These are phyloP conservation scores for Coemansia brasiliensis DNA, from an alignment of 192 early-diverging fungal species.

Conservation along the genomic window DNA sequence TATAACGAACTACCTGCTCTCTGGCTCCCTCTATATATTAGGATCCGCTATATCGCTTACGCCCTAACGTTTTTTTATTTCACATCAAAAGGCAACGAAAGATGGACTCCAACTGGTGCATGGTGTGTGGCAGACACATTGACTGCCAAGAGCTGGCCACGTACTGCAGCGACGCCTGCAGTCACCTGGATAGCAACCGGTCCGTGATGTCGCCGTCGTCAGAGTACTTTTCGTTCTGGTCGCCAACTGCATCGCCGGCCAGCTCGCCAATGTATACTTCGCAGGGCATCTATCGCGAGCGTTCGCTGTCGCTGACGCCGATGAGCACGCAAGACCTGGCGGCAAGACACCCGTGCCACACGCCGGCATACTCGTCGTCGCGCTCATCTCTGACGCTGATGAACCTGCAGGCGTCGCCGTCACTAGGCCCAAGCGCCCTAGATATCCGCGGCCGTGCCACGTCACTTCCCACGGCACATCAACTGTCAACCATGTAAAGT, in stretches of 20 bases:
- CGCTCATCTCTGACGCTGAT: slow-evolving; percentile 25
- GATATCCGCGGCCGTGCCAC: slow-evolving; percentile 34
- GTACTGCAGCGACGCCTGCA: slow-evolving; percentile 50
- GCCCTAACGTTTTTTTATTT: background rate
- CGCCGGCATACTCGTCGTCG: slow-evolving; percentile 47
- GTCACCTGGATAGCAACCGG: slow-evolving; percentile 20
- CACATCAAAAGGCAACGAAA: no score
- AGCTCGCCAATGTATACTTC: slow-evolving; percentile 25
- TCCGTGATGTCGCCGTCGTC: slow-evolving; percentile 6
- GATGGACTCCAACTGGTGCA: slow-evolving; percentile 56
- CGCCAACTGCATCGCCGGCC: slow-evolving; percentile 24
- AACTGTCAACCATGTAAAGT: slow-evolving; percentile 40
- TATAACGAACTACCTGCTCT: background rate
- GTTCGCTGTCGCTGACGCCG: slow-evolving; percentile 49
- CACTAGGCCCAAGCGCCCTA: slow-evolving; percentile 36
- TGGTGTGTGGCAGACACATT: slow-evolving; percentile 52
- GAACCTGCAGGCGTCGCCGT: slow-evolving; percentile 25
- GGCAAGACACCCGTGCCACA: slow-evolving; percentile 42
- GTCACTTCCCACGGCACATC: slow-evolving; percentile 44
- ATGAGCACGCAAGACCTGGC: slow-evolving; percentile 46
- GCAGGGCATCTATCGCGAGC: slow-evolving; percentile 32
- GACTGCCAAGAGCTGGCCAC: slow-evolving; percentile 41
- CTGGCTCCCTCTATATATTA: no score
- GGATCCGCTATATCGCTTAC: background rate
- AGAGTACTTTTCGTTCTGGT: slow-evolving; percentile 35